Percentiles rank a stretch among this genome's conserved stretches.
These are phyloP conservation scores for Backusella circina DNA, from an alignment of 192 early-diverging fungal species.

Conservation along the genomic window DNA sequence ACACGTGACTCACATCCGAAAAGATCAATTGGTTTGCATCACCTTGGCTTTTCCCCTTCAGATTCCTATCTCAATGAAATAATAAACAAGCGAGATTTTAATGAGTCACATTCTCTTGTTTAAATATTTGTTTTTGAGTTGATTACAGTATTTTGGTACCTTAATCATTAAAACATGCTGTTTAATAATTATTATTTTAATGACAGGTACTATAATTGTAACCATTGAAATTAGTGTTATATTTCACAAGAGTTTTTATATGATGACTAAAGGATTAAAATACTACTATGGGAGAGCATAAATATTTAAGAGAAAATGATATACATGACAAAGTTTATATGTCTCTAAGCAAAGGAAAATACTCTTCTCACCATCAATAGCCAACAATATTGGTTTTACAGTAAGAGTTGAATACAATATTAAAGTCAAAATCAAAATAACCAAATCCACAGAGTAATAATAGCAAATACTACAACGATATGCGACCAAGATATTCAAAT, in stretches of 20 bases:
- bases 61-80: background rate
- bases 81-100: background rate
- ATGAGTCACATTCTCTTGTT: background rate
- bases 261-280: background rate
- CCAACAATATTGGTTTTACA: background rate
- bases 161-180: background rate
- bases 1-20: slow-evolving; percentile 6
- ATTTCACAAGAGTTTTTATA: background rate
- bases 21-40: background rate
- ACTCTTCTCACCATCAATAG: background rate
- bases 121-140: background rate
- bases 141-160: background rate
- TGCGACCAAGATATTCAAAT: background rate
- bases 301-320: background rate
- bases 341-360: background rate
- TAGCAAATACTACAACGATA: background rate
- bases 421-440: background rate
- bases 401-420: background rate
- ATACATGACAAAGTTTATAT: background rate
- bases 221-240: background rate
- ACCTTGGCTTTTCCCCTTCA: background rate
- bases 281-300: background rate
- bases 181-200: background rate
- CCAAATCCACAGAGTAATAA: background rate
- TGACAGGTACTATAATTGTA: background rate